Conservation (phyloP, 202 grass and related monocot genomes). For the Dendrocalamus latiflorus region DNA sequence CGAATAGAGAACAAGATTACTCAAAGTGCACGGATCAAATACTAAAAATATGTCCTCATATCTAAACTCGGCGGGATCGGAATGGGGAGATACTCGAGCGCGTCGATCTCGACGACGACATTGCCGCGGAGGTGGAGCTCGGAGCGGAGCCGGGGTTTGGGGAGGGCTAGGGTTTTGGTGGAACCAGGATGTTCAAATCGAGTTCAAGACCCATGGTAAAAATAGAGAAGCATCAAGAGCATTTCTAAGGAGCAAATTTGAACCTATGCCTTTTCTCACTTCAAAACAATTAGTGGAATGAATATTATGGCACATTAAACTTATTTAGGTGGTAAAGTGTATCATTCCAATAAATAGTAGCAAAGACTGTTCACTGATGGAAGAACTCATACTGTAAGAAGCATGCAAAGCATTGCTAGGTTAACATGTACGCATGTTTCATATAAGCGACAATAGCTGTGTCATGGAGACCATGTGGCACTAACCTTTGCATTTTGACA, state of each 20-base stretch:
- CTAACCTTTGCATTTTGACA: constrained; percentile 66
- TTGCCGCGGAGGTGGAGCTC: too few species aligned
- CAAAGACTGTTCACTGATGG: not conserved
- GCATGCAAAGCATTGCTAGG: constrained; percentile 42
- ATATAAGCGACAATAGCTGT: not conserved
- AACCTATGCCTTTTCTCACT: not conserved
- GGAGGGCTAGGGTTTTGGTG: too few species aligned
- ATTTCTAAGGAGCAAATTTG: not conserved
- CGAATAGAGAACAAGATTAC: too few species aligned
- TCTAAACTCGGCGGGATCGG: too few species aligned
- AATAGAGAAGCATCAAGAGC: not conserved
- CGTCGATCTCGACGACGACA: too few species aligned
- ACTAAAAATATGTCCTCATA: too few species aligned
- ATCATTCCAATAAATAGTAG: not conserved
- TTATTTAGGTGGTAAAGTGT: too few species aligned
- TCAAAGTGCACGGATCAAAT: too few species aligned
- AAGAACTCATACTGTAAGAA: constrained; percentile 63
- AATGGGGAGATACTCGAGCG: too few species aligned
- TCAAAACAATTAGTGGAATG: not conserved
- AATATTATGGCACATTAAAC: too few species aligned
- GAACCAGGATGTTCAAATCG: not conserved
- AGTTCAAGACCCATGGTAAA: not conserved
- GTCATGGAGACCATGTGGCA: not conserved
- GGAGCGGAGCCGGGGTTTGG: too few species aligned
- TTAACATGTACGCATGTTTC: not conserved